A percentile compares a stretch with the other conserved stretches of the same genome.
Evolutionary conservation across 345 rosid species (phyloP).

Genomic region (Citrus medica): DNA sequence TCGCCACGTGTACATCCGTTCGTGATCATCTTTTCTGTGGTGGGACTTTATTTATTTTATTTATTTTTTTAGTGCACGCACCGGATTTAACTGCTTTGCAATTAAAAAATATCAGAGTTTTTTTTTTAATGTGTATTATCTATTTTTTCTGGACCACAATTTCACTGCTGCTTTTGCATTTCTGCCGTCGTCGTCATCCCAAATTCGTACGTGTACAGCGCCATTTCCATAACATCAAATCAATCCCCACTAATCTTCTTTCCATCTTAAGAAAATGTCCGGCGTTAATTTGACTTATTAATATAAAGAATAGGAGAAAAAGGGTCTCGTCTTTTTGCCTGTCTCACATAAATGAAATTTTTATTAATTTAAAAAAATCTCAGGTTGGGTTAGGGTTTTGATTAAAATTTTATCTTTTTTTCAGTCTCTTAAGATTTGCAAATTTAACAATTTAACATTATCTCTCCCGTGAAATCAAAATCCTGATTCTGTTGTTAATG

Average conservation of each 20-base stretch:
- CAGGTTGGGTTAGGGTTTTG: neutral
- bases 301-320: neutral
- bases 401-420: too few relatives aligned
- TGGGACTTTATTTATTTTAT: neutral
- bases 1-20: constrained; percentile 4
- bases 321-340: neutral
- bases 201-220: neutral
- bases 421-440: too few relatives aligned
- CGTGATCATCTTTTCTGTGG: neutral
- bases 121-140: neutral
- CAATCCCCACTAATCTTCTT: neutral
- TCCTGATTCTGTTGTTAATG: too few relatives aligned
- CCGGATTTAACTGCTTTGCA: neutral
- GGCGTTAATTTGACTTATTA: neutral
- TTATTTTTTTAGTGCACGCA: neutral
- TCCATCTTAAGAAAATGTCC: neutral
- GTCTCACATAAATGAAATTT: neutral
- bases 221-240: neutral
- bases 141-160: neutral
- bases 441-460: too few relatives aligned
- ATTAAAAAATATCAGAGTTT: constrained; percentile 5
- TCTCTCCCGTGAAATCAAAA: too few relatives aligned
- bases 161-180: neutral
- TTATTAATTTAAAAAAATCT: too few relatives aligned
- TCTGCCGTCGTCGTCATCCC: neutral